Conservation (phyloP, 345 rosid species). For the Luvunga scandens region DNA sequence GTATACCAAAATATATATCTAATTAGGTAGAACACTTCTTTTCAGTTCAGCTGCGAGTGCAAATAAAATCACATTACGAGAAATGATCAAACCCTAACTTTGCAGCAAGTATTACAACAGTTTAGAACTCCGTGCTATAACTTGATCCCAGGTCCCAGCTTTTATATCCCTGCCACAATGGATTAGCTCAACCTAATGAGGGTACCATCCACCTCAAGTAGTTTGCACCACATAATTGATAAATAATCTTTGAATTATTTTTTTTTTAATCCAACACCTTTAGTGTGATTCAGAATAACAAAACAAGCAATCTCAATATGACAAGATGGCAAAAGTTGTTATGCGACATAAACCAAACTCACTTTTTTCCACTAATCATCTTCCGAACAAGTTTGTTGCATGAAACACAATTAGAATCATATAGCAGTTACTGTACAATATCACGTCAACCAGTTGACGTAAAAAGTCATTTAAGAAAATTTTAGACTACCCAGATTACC, state of each 20-base stretch:
- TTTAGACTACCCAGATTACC: not conserved
- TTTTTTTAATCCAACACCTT: too few relatives aligned
- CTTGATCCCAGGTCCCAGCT: not conserved
- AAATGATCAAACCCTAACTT: not conserved
- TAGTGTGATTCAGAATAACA: not conserved
- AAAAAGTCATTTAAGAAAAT: not conserved
- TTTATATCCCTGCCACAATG: conserved; percentile 3
- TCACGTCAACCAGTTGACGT: not conserved
- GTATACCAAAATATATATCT: not conserved
- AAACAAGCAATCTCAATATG: not conserved
- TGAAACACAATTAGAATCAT: not conserved
- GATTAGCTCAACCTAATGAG: not conserved
- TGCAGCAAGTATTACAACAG: not conserved
- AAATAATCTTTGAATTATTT: not conserved
- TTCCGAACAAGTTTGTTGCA: not conserved
- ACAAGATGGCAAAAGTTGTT: not conserved
- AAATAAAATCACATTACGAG: not conserved
- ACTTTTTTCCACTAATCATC: not conserved
- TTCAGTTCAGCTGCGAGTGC: not conserved
- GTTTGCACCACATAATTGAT: not conserved
- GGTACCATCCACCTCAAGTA: not conserved
- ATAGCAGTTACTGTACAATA: not conserved
- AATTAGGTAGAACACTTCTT: not conserved
- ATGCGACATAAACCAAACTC: not conserved
- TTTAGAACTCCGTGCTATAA: not conserved